A percentile compares a stretch with the other conserved stretches of the same genome.
phyloP scores from a whole-genome alignment of 2,329 filamentous ascomycete species.

The Byssothecium circinans region DNA sequence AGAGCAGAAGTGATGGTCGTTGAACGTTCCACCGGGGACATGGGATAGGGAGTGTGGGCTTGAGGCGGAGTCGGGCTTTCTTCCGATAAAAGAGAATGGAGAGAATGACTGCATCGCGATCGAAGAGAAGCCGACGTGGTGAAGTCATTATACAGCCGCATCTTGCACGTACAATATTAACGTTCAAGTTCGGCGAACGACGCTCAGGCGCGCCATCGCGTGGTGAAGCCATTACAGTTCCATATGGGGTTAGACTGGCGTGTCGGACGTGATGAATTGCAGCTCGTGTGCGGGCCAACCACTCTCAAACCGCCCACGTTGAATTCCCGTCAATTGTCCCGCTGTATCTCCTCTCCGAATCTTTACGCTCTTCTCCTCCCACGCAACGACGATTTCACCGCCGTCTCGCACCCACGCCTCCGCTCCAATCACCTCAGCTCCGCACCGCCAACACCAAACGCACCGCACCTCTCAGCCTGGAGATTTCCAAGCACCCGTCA shows the following conservation, averaged over 20 bases:
- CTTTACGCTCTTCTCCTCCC: too few relatives aligned
- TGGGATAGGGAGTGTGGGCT: too few relatives aligned
- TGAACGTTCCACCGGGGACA: too few relatives aligned
- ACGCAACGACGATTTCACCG: background rate
- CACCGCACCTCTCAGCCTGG: slow-evolving; percentile 8
- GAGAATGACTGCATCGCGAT: too few relatives aligned
- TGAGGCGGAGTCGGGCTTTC: too few relatives aligned
- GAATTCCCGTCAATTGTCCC: slow-evolving; percentile 3
- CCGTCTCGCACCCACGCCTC: background rate
- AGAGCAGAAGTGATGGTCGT: too few relatives aligned
- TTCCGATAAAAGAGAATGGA: too few relatives aligned
- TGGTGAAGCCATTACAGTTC: background rate
- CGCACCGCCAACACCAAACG: slow-evolving; percentile 2
- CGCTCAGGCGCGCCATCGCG: background rate
- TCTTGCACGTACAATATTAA: too few relatives aligned
- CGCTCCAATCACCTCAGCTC: slow-evolving; percentile 3
- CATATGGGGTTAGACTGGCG: background rate
- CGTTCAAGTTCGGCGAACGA: background rate
- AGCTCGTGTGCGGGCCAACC: slow-evolving; percentile 1
- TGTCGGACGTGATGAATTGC: background rate
- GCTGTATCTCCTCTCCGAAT: too few relatives aligned
- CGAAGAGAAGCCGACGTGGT: too few relatives aligned
- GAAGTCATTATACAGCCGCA: too few relatives aligned
- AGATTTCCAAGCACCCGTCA: slow-evolving; percentile 7
- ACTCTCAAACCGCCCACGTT: slow-evolving; percentile 1